Evolutionary conservation across 441 rosid species (phyloP).

Genomic region (Codiaeum variegatum): DNA sequence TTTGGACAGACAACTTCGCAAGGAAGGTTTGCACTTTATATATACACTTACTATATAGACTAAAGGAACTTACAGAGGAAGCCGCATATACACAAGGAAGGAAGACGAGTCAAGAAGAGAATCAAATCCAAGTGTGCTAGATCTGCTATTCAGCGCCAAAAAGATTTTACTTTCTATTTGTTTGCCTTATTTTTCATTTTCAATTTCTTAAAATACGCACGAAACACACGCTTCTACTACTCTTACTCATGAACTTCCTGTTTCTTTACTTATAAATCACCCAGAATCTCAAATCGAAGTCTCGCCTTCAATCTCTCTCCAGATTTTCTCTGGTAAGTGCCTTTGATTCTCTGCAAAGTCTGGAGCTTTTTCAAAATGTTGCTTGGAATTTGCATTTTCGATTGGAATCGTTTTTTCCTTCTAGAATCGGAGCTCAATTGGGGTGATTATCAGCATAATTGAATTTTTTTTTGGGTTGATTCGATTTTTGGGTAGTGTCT

Average conservation of each 20-base stretch:
- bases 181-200: background rate
- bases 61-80: background rate
- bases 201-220: background rate
- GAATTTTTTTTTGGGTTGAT: background rate
- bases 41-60: background rate
- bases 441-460: background rate
- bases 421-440: background rate
- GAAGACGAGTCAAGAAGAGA: background rate
- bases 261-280: background rate
- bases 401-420: background rate
- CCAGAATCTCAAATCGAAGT: background rate
- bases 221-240: no score
- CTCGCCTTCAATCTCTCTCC: background rate
- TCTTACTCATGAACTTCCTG: background rate
- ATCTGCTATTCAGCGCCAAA: background rate
- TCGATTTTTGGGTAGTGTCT: background rate
- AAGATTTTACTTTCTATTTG: background rate
- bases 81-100: background rate
- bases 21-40: background rate
- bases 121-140: background rate
- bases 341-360: background rate
- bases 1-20: background rate
- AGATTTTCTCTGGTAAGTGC: conserved; percentile 11
- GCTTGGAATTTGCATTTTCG: background rate
- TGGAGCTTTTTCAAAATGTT: background rate